Conservation (phyloP, 2,329 filamentous ascomycete species). For the Huntiella savannae region DNA sequence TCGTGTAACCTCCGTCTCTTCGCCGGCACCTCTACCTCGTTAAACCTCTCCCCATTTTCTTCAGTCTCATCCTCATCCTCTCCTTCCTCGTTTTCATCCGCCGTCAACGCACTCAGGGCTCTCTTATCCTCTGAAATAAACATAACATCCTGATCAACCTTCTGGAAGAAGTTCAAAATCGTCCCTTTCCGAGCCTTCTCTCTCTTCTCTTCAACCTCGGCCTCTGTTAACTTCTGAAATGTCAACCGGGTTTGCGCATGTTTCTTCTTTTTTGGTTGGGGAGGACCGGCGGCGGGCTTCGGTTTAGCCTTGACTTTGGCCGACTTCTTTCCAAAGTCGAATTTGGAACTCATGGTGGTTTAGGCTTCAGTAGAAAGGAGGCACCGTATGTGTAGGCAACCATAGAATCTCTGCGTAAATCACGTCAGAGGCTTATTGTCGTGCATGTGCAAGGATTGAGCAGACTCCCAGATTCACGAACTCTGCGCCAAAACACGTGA, state of each 20-base stretch:
- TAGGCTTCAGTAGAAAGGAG: background rate
- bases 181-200: slow-evolving; percentile 28
- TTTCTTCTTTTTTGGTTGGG: slow-evolving; percentile 7
- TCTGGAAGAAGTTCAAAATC: slow-evolving; percentile 60
- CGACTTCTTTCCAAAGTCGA: slow-evolving; percentile 7
- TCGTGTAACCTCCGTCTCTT: slow-evolving; percentile 24
- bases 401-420: no score
- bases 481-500: background rate
- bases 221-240: slow-evolving; percentile 10
- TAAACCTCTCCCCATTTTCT: slow-evolving; percentile 9
- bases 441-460: background rate
- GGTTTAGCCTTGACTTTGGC: no score
- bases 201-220: slow-evolving; percentile 7
- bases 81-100: background rate
- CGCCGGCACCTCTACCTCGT: slow-evolving; percentile 14
- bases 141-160: slow-evolving; percentile 27
- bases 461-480: background rate
- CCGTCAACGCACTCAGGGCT: slow-evolving; percentile 19
- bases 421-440: background rate
- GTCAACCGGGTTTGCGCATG: slow-evolving; percentile 7
- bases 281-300: no score
- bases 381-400: background rate
- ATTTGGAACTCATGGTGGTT: slow-evolving; percentile 5
- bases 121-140: slow-evolving; percentile 12
- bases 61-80: background rate